Conservation (phyloP, 352 stramenopile genomes). For the Pythium aphanidermatum region DNA sequence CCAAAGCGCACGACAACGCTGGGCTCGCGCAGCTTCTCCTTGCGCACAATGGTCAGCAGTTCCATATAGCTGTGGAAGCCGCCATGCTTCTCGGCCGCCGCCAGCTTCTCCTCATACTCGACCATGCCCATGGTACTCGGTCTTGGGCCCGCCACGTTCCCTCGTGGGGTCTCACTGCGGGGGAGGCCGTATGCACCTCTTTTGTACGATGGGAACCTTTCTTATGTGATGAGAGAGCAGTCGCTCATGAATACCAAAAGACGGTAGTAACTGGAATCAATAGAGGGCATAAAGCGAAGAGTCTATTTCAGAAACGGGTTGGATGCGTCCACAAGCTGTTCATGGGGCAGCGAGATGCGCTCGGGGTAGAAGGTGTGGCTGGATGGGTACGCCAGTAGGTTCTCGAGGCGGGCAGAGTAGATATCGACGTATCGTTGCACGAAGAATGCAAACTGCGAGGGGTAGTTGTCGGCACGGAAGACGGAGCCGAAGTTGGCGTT, state of each 20-base stretch:
- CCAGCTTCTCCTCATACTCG: conserved; percentile 27
- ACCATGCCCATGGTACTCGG: conserved; percentile 21
- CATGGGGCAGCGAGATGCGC: conserved; percentile 53
- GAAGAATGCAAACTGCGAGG: conserved; percentile 83
- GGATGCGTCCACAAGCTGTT: conserved; percentile 21
- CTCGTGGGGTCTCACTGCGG: background rate
- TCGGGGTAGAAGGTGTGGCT: conserved; percentile 85
- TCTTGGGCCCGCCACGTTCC: background rate
- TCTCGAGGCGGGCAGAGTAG: conserved; percentile 81
- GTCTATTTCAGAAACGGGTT: conserved; percentile 13
- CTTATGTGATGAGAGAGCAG: conserved; percentile 3
- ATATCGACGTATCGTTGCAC: conserved; percentile 86
- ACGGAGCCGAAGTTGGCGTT: conserved; percentile 87
- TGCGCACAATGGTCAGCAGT: conserved; percentile 28
- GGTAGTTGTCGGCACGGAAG: conserved; percentile 77
- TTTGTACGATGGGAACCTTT: conserved; percentile 1
- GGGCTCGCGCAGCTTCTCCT: conserved; percentile 31
- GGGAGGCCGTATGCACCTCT: conserved; percentile 4
- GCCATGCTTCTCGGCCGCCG: conserved; percentile 19
- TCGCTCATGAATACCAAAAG: conserved; percentile 3
- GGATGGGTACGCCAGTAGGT: conserved; percentile 75
- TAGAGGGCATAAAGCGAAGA: too few species aligned
- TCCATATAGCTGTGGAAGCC: conserved; percentile 24
- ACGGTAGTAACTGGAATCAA: background rate
- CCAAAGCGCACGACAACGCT: conserved; percentile 26